Conservation (phyloP, 345 rosid genomes). For the Geranium rotundifolium region DNA sequence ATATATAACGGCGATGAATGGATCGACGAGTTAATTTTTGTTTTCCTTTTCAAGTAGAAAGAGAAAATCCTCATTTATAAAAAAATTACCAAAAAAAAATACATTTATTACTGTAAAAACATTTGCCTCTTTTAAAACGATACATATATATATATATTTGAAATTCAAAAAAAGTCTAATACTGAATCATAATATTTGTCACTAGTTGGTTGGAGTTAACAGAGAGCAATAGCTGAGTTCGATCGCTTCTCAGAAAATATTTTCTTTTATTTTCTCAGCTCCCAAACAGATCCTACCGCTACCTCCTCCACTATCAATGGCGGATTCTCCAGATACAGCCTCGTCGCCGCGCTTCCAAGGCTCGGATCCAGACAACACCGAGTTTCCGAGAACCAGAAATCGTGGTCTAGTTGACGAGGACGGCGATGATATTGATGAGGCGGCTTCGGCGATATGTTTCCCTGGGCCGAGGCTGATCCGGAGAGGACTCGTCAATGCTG, state of each 20-base stretch:
- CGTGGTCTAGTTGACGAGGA: background rate
- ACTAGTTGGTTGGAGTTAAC: too few relatives aligned
- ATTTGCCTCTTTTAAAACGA: background rate
- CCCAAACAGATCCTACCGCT: background rate
- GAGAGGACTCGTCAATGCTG: background rate
- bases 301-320: background rate
- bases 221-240: background rate
- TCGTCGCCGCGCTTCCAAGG: background rate
- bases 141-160: background rate
- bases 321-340: background rate
- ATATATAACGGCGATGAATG: too few relatives aligned
- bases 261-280: background rate
- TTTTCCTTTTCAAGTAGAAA: too few relatives aligned
- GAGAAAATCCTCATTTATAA: too few relatives aligned
- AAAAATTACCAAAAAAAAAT: too few relatives aligned
- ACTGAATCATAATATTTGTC: too few relatives aligned
- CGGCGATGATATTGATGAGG: background rate
- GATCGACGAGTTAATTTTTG: too few relatives aligned
- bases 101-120: too few relatives aligned
- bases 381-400: background rate
- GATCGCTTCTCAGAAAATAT: background rate
- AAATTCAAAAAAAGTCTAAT: background rate
- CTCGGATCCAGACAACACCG: background rate
- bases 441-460: background rate
- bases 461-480: background rate